Conservation (phyloP, 2,329 filamentous ascomycete species). For the Ceratocystis ficicola region DNA sequence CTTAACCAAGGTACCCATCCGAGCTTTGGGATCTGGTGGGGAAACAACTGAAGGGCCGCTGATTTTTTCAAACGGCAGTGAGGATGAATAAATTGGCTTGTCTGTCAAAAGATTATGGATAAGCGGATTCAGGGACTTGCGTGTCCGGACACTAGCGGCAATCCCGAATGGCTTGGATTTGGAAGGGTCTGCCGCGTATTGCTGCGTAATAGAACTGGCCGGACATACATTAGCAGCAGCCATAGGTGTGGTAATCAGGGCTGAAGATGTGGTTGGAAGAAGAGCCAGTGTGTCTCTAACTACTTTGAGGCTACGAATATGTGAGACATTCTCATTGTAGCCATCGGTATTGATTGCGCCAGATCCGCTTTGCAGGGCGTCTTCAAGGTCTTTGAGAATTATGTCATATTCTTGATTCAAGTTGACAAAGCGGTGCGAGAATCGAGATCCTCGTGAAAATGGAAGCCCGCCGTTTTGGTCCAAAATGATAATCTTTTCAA, state of each 20-base stretch:
- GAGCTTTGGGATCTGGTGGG: conserved; percentile 21
- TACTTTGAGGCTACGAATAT: conserved; percentile 58
- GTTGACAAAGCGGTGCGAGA: conserved; percentile 59
- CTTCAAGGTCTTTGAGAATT: conserved; percentile 41
- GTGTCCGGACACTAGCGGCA: conserved; percentile 29
- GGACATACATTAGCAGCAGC: conserved; percentile 51
- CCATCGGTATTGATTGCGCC: not conserved
- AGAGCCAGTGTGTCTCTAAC: conserved; percentile 58
- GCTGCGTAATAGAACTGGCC: conserved; percentile 32
- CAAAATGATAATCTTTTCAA: conserved; percentile 81
- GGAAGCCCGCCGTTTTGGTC: conserved; percentile 82
- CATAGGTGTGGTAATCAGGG: conserved; percentile 72
- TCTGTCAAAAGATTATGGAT: conserved; percentile 95
- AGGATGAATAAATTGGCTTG: conserved; percentile 84
- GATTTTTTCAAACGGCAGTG: conserved; percentile 62
- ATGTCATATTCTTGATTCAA: conserved; percentile 75
- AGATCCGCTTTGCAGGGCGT: conserved; percentile 23
- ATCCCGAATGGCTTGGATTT: conserved; percentile 18
- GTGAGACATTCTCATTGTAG: conserved; percentile 32
- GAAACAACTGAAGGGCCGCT: conserved; percentile 24
- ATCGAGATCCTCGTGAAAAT: conserved; percentile 35
- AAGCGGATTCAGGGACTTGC: conserved; percentile 60
- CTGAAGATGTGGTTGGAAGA: conserved; percentile 74
- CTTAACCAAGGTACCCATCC: conserved; percentile 67
- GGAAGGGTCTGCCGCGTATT: not conserved